A percentile compares a stretch with the other conserved stretches of the same genome.
phyloP scores from a whole-genome alignment of 257 asterid genomes.

The Capsicum pubescens region DNA sequence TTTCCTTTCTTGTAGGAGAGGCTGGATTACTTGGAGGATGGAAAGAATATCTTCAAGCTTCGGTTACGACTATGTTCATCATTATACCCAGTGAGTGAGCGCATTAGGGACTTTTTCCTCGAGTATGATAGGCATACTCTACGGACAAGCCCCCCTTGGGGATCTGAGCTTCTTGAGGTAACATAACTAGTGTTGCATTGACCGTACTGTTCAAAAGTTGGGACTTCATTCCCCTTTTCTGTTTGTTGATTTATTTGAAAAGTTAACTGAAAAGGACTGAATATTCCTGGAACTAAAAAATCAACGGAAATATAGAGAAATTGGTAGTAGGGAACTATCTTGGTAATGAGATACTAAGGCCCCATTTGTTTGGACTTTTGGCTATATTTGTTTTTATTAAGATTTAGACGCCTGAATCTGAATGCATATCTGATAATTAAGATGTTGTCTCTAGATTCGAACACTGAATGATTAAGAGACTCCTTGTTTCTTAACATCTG shows the following conservation, averaged over 20 bases:
- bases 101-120: slow-evolving; percentile 96
- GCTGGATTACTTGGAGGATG: slow-evolving; percentile 94
- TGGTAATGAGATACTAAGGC: not conserved
- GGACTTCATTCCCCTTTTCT: not conserved
- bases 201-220: not conserved
- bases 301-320: not conserved
- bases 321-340: not conserved
- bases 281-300: not conserved
- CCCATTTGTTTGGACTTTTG: no score
- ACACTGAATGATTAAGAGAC: no score
- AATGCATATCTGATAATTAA: no score
- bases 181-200: slow-evolving; percentile 29
- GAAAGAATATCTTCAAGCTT: slow-evolving; percentile 87
- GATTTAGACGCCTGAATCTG: not conserved
- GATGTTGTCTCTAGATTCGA: no score
- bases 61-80: slow-evolving; percentile 95
- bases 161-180: slow-evolving; percentile 99
- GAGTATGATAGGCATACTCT: slow-evolving; percentile 97
- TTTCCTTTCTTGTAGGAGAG: slow-evolving; percentile 68
- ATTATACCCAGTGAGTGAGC: slow-evolving; percentile 90
- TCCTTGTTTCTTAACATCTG: no score
- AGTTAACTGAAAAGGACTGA: not conserved
- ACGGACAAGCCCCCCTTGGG: slow-evolving; percentile 99
- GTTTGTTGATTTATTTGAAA: slow-evolving; percentile 15
- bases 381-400: not conserved